phyloP scores from a whole-genome alignment of 768 basidiomycete genomes.

The Suillus decipiens region DNA sequence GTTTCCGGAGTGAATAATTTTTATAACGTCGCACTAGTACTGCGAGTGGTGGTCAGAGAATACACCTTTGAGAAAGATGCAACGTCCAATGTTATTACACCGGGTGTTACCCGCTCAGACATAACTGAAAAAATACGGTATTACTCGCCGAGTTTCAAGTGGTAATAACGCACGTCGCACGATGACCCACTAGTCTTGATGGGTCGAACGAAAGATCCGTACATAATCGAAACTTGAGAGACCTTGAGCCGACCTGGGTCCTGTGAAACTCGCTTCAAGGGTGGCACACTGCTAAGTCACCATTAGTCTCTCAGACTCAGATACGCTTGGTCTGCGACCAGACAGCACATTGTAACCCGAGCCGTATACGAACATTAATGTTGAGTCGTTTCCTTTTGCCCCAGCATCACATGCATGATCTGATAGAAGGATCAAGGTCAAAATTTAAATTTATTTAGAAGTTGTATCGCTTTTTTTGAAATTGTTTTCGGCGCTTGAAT shows the following conservation, averaged over 20 bases:
- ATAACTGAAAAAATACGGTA: not conserved
- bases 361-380: not conserved
- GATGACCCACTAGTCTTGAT: not conserved
- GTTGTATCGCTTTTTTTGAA: not conserved
- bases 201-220: not conserved
- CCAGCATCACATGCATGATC: not conserved
- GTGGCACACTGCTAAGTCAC: not conserved
- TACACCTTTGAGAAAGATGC: not conserved
- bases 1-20: too few species aligned
- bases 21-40: too few species aligned
- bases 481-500: not conserved
- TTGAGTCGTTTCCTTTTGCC: not conserved
- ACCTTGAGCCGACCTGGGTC: not conserved
- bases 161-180: not conserved
- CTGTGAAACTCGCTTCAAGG: not conserved
- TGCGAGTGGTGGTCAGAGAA: not conserved
- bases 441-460: not conserved
- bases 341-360: not conserved
- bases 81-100: not conserved
- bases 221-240: not conserved
- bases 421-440: not conserved
- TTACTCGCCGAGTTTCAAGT: not conserved
- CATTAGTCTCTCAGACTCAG: too few species aligned
- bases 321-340: not conserved
- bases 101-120: too few species aligned